Base-by-base conservation (phyloP, 225 moss, liverwort and hornwort genomes). In the Pseudoscleropodium purum region DNA sequence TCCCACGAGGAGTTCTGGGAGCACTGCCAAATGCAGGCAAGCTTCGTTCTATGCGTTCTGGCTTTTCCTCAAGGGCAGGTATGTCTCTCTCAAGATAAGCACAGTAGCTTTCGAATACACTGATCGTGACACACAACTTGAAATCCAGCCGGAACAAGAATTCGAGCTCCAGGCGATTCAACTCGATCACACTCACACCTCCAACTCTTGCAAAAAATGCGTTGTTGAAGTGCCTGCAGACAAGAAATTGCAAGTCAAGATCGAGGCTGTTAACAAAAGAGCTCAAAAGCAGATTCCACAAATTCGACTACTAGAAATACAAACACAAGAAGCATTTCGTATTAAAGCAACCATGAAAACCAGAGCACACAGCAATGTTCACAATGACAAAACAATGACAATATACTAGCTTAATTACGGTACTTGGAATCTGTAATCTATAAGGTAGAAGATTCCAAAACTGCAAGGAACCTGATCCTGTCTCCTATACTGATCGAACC, bases 181-280 rank as follows among this genome's bases (percentile, higher is more conserved):
- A 91, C 92, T 98, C 97, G 30, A 80, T 75, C 43, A 96, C 87
- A 81, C 94, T 96, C 34, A 98, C 96, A 75, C 98, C 98, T 85
- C 98, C 98, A 9, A 98, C 98, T 90, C 96, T 93, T 86, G 98
- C 98, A 79, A 97, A 98, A 83, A 96, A 98, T 23, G 98, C 94
- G 87, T 97, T 98, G 90, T 98, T 98, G 91, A 98, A 98, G 92
- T 98, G 98, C 88, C 98, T 98, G 97, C 89, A 92, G 57, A 87
- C 29, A 86, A 77, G 52, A 64, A 25, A 87, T 87, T 54, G 17
- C 34, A 60, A 33, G 34, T 85, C 59, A 78, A 78, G 85, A 78
- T 30, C 60, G 45, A 82, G 77, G 43, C 59, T 84, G 52, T 64
- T 47, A 81, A 81, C 24, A 68, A n/a, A 89, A 85, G 75, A 54